Evolutionary conservation across 345 rosid genomes (phyloP).

Genomic region (Raphanus raphanistrum): DNA sequence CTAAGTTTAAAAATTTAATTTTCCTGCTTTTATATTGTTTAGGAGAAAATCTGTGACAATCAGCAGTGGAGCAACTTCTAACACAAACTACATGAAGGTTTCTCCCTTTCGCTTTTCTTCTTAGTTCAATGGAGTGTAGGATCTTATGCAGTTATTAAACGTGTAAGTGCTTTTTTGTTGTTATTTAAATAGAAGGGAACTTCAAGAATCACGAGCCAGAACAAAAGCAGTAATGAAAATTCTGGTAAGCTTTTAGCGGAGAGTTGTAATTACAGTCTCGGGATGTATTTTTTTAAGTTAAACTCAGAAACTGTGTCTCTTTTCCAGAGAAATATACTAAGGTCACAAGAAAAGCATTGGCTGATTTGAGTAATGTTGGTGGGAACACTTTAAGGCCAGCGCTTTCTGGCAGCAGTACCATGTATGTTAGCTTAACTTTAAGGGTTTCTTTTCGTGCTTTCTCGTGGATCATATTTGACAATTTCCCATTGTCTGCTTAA

Average conservation of each 20-base stretch:
- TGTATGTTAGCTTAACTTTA: conserved; percentile 45
- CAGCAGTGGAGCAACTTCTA: conserved; percentile 37
- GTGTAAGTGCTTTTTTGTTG: background rate
- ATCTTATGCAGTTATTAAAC: conserved; percentile 3
- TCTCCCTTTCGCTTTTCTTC: background rate
- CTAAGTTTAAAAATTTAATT: no score
- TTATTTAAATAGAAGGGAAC: conserved; percentile 43
- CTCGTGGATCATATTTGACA: background rate
- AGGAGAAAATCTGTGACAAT: conserved; percentile 44
- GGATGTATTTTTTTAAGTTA: background rate
- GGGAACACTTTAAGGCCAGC: conserved; percentile 35
- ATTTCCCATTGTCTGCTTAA: background rate
- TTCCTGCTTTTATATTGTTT: conserved; percentile 12
- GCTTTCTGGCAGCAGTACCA: conserved; percentile 52
- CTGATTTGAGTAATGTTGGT: conserved; percentile 68
- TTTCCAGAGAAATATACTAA: conserved; percentile 44
- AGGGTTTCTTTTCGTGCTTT: conserved; percentile 6
- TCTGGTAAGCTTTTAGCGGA: conserved; percentile 44
- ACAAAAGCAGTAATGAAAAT: conserved; percentile 39
- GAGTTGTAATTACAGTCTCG: background rate
- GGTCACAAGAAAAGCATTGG: conserved; percentile 66
- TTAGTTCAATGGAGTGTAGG: conserved; percentile 8
- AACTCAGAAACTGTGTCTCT: conserved; percentile 10
- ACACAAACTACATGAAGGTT: conserved; percentile 53
- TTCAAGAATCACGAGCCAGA: conserved; percentile 40